Conservation (phyloP, 768 basidiomycete genomes). For the Chalciporus sphaerocephalus region DNA sequence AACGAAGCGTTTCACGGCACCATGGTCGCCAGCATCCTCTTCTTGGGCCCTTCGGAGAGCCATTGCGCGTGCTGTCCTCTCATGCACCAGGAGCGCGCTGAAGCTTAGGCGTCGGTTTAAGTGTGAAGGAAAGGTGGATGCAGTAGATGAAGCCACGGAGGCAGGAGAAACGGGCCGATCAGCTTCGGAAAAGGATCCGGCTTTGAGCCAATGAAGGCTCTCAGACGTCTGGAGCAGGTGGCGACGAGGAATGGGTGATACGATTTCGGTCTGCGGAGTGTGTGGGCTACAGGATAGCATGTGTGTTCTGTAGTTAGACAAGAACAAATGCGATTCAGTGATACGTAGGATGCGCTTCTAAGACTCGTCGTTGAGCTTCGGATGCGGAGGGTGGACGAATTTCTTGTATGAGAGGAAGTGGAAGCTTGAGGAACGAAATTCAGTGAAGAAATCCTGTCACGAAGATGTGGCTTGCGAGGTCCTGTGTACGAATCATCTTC, state of each 20-base stretch:
- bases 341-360: slow-evolving; percentile 16
- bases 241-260: slow-evolving; percentile 63
- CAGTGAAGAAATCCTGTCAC: slow-evolving; percentile 14
- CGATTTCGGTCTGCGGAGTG: slow-evolving; percentile 41
- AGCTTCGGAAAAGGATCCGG: slow-evolving; percentile 41
- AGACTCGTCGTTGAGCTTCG: slow-evolving; percentile 13
- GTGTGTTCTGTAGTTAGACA: neutral
- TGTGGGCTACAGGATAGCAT: slow-evolving; percentile 14
- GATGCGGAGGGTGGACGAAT: slow-evolving; percentile 14
- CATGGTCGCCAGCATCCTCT: slow-evolving; percentile 24
- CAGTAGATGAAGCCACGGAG: slow-evolving; percentile 30
- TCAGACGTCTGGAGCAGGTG: slow-evolving; percentile 59
- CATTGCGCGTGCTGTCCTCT: slow-evolving; percentile 11
- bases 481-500: slow-evolving; percentile 9
- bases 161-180: slow-evolving; percentile 39
- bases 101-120: slow-evolving; percentile 35
- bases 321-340: neutral
- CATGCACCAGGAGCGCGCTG: slow-evolving; percentile 40
- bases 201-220: slow-evolving; percentile 57
- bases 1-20: slow-evolving; percentile 60
- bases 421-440: slow-evolving; percentile 10
- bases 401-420: neutral
- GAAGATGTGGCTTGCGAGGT: neutral
- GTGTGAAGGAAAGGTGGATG: slow-evolving; percentile 23
- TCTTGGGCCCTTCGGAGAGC: slow-evolving; percentile 15